Percentiles rank a stretch among this genome's conserved stretches.
Evolutionary conservation across 2,329 filamentous ascomycete genomes (phyloP).

Genomic region (Fusarium anthophilum): DNA sequence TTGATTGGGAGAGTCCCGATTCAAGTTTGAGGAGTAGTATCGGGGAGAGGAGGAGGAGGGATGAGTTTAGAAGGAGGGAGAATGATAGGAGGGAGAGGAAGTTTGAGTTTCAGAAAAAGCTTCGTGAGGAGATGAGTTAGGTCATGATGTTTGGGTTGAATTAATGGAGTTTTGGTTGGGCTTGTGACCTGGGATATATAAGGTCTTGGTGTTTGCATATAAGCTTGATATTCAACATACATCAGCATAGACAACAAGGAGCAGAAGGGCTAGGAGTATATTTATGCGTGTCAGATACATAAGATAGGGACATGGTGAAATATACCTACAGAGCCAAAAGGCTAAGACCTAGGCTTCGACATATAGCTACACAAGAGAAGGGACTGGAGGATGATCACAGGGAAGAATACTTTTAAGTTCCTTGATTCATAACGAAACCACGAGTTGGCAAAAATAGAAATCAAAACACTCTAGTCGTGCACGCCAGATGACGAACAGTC

Average conservation of each 20-base stretch:
- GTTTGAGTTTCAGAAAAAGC: constrained; percentile 17
- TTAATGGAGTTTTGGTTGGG: not conserved
- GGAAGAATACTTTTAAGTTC: not conserved
- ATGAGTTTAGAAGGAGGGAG: constrained; percentile 5
- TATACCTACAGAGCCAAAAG: not conserved
- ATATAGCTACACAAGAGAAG: not conserved
- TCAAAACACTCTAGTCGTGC: no score
- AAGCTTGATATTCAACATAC: constrained; percentile 15
- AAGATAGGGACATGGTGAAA: no score
- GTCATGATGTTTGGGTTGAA: not conserved
- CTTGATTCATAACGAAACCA: not conserved
- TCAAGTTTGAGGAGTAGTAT: not conserved
- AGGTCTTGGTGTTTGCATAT: not conserved
- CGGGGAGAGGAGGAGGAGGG: not conserved
- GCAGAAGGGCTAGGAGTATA: not conserved
- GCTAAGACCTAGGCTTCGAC: fast-evolving
- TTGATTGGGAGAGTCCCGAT: constrained; percentile 6
- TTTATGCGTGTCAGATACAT: not conserved
- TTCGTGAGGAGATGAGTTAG: not conserved
- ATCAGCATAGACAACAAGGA: not conserved
- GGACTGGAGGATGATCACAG: no score
- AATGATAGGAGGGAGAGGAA: constrained; percentile 15
- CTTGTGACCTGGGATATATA: not conserved
- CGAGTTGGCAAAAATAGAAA: not conserved
- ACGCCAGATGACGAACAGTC: not conserved